Evolutionary conservation across 1,139 yeast genomes (phyloP).

Genomic region (Suhomyces bokatorum): DNA sequence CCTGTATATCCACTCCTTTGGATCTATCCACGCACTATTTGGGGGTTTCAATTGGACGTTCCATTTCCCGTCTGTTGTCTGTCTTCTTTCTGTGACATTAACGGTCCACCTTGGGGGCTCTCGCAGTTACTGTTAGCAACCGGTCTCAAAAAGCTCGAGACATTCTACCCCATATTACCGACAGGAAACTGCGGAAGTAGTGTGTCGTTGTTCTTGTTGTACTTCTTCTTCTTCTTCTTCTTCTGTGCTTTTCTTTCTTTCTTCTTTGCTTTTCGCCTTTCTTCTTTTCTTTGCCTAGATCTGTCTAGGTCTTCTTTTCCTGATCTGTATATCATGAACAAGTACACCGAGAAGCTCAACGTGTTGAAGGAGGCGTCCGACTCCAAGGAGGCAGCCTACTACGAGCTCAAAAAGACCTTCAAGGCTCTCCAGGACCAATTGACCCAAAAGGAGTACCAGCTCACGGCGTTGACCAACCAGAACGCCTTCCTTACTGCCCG

Average conservation of each 20-base stretch:
- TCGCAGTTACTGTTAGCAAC: constrained; percentile 1
- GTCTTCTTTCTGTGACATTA: too few species aligned
- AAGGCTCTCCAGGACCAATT: constrained; percentile 15
- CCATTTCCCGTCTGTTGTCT: too few species aligned
- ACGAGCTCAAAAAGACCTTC: constrained; percentile 16
- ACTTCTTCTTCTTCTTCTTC: background rate
- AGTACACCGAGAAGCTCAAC: constrained; percentile 17
- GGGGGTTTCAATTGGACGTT: too few species aligned
- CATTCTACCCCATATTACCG: background rate
- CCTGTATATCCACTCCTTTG: too few species aligned
- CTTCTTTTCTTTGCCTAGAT: background rate
- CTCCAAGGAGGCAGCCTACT: constrained; percentile 15
- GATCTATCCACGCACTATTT: too few species aligned
- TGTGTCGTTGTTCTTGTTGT: too few species aligned
- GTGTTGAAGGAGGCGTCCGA: constrained; percentile 17
- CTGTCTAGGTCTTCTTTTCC: background rate
- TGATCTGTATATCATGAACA: constrained; percentile 12
- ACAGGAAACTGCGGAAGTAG: background rate
- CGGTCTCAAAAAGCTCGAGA: constrained; percentile 1
- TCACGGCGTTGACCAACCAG: constrained; percentile 17
- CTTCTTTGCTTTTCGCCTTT: background rate
- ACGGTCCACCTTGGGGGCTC: too few species aligned
- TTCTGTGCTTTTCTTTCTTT: background rate
- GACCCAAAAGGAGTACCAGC: constrained; percentile 19
- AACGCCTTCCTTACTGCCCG: constrained; percentile 14